Percentiles rank a stretch among this genome's conserved stretches.
Conservation (phyloP, 164 flowering plant genomes). For the Nymphaea colorata region DNA sequence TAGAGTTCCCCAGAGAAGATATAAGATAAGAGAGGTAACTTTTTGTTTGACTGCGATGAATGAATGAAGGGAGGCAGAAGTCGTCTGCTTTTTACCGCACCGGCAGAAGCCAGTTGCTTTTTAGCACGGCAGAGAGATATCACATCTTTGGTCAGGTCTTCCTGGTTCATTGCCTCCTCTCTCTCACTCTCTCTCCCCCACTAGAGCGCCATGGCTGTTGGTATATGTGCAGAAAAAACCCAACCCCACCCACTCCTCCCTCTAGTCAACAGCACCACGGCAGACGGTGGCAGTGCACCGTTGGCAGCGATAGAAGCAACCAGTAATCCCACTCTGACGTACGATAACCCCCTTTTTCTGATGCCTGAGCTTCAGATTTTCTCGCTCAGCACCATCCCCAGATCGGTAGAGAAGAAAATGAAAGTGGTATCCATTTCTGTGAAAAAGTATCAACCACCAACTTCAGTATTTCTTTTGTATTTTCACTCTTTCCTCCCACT, state of each 20-base stretch:
- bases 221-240: background rate
- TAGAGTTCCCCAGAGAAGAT: background rate
- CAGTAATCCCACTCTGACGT: background rate
- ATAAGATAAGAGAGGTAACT: background rate
- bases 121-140: background rate
- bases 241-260: background rate
- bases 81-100: background rate
- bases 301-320: background rate
- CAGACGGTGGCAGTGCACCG: background rate
- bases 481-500: background rate
- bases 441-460: background rate
- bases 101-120: background rate
- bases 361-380: background rate
- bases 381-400: background rate
- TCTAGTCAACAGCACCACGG: background rate
- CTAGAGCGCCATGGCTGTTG: background rate
- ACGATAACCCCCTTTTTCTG: background rate
- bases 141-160: background rate
- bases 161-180: background rate
- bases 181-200: background rate
- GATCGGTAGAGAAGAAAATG: background rate
- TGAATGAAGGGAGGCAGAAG: conserved; percentile 1
- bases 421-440: background rate
- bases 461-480: too few species aligned
- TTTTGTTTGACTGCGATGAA: conserved; percentile 2